Conservation (phyloP, 257 asterid genomes). For the Thymus mandschuricus region DNA sequence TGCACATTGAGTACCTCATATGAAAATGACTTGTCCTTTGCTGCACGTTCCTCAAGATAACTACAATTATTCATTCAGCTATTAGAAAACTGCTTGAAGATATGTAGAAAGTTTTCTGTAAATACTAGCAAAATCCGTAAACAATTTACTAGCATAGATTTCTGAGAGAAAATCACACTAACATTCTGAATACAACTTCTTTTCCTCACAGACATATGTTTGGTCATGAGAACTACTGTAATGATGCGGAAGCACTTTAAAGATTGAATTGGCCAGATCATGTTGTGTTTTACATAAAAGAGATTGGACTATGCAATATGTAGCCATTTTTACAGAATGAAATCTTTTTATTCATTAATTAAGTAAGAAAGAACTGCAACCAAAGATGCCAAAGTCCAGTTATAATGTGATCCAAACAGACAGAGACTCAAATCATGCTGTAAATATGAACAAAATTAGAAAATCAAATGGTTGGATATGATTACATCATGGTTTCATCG, state of each 20-base stretch:
- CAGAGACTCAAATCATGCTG: slow-evolving; percentile 8
- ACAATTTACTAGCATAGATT: not conserved
- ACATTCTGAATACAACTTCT: not conserved
- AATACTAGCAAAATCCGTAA: not conserved
- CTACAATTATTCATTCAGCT: slow-evolving; percentile 47
- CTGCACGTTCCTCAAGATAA: slow-evolving; percentile 84
- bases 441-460: slow-evolving; percentile 14
- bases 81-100: slow-evolving; percentile 27
- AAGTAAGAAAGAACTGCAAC: not conserved
- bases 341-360: too few species aligned
- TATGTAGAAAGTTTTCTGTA: not conserved
- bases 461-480: slow-evolving; percentile 18
- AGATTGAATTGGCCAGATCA: not conserved
- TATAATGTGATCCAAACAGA: not conserved
- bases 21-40: slow-evolving; percentile 73
- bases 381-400: not conserved
- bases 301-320: too few species aligned
- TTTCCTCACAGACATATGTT: not conserved
- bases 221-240: not conserved
- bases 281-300: not conserved
- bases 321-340: not conserved
- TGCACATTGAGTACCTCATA: slow-evolving; percentile 65
- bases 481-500: slow-evolving; percentile 77
- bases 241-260: slow-evolving; percentile 14
- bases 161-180: not conserved